Percentiles rank a stretch among this genome's conserved stretches.
Evolutionary conservation across 139 green algal genomes (phyloP).

Genomic region (Coccomyxa sp.): DNA sequence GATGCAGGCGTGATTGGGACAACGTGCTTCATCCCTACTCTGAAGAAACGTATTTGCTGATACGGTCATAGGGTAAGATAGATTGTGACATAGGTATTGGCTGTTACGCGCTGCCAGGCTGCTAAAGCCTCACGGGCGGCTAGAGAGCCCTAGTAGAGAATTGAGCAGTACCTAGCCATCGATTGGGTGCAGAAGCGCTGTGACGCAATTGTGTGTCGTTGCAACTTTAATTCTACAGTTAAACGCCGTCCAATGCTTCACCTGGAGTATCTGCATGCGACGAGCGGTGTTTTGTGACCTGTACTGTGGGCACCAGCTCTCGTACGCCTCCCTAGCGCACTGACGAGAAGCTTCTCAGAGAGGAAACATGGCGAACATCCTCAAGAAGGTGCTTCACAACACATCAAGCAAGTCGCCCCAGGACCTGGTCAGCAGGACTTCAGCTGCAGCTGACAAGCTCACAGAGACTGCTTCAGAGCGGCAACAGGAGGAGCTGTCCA

Average conservation of each 20-base stretch:
- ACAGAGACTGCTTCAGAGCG: background rate
- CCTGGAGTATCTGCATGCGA: background rate
- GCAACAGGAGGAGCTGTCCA: constrained; percentile 36
- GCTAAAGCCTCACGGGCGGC: too few relatives aligned
- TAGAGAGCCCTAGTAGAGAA: too few relatives aligned
- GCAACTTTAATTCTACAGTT: too few relatives aligned
- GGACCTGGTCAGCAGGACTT: constrained; percentile 10
- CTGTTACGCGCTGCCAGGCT: too few relatives aligned
- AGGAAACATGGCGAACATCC: constrained; percentile 13
- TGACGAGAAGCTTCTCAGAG: background rate
- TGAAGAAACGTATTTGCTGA: too few relatives aligned
- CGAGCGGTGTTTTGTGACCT: background rate
- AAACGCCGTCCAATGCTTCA: background rate
- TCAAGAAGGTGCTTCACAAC: constrained; percentile 31
- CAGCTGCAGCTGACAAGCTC: constrained; percentile 12
- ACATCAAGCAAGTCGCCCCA: constrained; percentile 17
- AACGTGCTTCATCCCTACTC: too few relatives aligned
- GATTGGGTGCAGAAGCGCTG: too few relatives aligned
- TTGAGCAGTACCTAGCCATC: too few relatives aligned
- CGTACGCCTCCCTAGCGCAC: background rate
- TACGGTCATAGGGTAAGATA: too few relatives aligned
- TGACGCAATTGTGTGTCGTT: too few relatives aligned
- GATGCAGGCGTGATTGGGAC: too few relatives aligned
- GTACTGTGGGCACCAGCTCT: background rate
- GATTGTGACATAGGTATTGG: too few relatives aligned